Percentiles rank a stretch among this genome's conserved stretches.
These are phyloP conservation scores for Myxozyma monticola DNA, from an alignment of 805 yeast genomes.

Conservation along the genomic window DNA sequence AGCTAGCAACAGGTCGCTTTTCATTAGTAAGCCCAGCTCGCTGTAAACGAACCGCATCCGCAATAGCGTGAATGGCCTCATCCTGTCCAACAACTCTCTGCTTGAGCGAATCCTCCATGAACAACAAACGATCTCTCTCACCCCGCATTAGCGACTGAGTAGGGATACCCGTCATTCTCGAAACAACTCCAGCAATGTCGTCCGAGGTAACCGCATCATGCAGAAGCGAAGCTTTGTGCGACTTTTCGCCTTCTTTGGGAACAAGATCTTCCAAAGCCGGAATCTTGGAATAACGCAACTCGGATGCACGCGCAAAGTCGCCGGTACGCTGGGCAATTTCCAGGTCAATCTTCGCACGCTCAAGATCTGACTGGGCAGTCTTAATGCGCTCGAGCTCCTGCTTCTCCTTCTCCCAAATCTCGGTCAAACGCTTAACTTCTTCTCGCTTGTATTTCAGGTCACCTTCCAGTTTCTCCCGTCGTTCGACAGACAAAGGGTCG, in stretches of 20 bases:
- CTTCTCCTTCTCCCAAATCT: conserved; percentile 84
- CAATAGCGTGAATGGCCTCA: conserved; percentile 83
- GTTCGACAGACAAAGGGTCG: conserved; percentile 76
- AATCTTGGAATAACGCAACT: conserved; percentile 79
- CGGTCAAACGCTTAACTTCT: conserved; percentile 71
- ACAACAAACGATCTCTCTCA: conserved; percentile 84
- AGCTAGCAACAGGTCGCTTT: conserved; percentile 92
- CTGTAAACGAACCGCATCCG: conserved; percentile 94
- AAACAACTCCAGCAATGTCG: conserved; percentile 88
- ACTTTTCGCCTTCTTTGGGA: conserved; percentile 48
- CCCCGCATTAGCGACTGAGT: conserved; percentile 88
- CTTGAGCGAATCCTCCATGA: conserved; percentile 79
- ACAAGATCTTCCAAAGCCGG: conserved; percentile 74
- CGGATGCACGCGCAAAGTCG: conserved; percentile 84
- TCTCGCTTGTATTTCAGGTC: conserved; percentile 61
- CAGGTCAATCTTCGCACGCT: conserved; percentile 77
- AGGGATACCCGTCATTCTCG: conserved; percentile 95
- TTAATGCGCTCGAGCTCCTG: conserved; percentile 74
- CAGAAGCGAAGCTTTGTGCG: conserved; percentile 44
- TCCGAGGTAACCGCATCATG: conserved; percentile 94
- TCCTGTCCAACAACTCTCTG: conserved; percentile 91
- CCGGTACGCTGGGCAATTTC: conserved; percentile 83
- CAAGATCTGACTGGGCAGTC: conserved; percentile 76
- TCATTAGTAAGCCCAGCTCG: conserved; percentile 96
- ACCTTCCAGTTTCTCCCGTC: conserved; percentile 70